A percentile compares a stretch with the other conserved stretches of the same genome.
These are phyloP conservation scores for Pinus albicaulis DNA, from an alignment of 75 land plant species.

Conservation along the genomic window DNA sequence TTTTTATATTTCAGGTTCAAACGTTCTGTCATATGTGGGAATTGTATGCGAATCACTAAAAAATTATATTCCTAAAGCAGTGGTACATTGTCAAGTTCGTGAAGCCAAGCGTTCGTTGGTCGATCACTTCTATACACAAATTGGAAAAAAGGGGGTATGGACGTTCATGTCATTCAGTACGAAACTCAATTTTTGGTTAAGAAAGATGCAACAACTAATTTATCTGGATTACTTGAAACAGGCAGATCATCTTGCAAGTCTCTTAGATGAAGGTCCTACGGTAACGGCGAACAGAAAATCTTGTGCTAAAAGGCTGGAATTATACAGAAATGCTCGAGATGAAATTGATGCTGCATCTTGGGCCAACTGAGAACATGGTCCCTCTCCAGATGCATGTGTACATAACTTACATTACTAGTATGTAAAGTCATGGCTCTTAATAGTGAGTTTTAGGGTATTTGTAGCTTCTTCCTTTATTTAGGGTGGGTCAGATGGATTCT, in stretches of 20 bases:
- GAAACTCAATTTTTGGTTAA: not conserved
- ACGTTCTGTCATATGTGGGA: conserved; percentile 44
- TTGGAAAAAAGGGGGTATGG: conserved; percentile 63
- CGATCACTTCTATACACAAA: conserved; percentile 51
- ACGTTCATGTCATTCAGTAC: not conserved
- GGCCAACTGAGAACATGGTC: conserved; percentile 14
- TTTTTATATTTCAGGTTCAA: conserved; percentile 32
- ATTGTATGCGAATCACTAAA: conserved; percentile 52
- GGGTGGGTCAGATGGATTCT: too few species aligned
- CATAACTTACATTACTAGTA: too few species aligned
- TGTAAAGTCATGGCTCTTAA: too few species aligned
- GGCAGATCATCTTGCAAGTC: conserved; percentile 52
- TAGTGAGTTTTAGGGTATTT: too few species aligned
- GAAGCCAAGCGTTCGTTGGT: conserved; percentile 64
- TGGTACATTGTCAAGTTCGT: conserved; percentile 55
- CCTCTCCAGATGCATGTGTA: too few species aligned
- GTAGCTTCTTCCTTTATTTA: too few species aligned
- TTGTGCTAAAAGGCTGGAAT: conserved; percentile 74
- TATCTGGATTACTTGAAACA: conserved; percentile 13
- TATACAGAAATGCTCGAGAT: conserved; percentile 79
- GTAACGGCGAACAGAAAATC: conserved; percentile 71
- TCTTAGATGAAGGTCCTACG: conserved; percentile 79
- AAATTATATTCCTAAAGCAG: conserved; percentile 52
- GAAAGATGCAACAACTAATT: not conserved
- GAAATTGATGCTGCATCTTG: conserved; percentile 81